phyloP scores from a whole-genome alignment of 805 yeast species.

The Ogataea minuta region DNA sequence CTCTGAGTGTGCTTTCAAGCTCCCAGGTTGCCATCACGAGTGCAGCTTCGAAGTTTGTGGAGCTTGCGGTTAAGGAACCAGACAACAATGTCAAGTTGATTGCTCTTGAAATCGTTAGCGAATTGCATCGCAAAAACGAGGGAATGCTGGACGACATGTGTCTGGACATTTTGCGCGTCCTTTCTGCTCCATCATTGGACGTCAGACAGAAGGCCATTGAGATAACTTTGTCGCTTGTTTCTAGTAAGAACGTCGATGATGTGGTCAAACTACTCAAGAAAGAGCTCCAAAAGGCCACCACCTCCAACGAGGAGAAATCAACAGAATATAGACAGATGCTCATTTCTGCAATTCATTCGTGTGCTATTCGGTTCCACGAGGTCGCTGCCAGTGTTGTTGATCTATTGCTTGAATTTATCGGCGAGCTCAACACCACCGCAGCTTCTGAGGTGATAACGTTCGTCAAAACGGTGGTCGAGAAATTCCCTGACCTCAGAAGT shows the following conservation, averaged over 20 bases:
- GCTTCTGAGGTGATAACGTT: slow-evolving; percentile 90
- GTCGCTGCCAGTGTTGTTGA: slow-evolving; percentile 91
- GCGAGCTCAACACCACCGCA: slow-evolving; percentile 78
- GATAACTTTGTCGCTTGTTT: slow-evolving; percentile 74
- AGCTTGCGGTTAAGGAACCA: slow-evolving; percentile 86
- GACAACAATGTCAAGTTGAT: slow-evolving; percentile 94
- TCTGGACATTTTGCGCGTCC: slow-evolving; percentile 80
- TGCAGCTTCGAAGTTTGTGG: slow-evolving; percentile 85
- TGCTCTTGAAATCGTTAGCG: slow-evolving; percentile 81
- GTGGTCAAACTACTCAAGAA: slow-evolving; percentile 89
- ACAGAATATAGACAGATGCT: slow-evolving; percentile 85
- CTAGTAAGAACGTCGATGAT: slow-evolving; percentile 89
- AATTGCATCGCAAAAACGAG: slow-evolving; percentile 68
- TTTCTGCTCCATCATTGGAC: slow-evolving; percentile 85
- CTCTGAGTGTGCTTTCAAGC: slow-evolving; percentile 55
- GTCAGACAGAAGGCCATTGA: slow-evolving; percentile 87
- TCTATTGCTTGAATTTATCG: slow-evolving; percentile 77
- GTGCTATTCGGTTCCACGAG: slow-evolving; percentile 85
- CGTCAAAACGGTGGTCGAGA: slow-evolving; percentile 91
- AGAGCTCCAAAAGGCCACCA: slow-evolving; percentile 75
- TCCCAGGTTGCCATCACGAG: slow-evolving; percentile 66
- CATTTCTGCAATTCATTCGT: slow-evolving; percentile 82
- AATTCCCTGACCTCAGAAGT: slow-evolving; percentile 75
- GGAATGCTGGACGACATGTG: slow-evolving; percentile 82
- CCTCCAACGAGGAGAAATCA: slow-evolving; percentile 72